Base-by-base conservation (phyloP, 2,329 filamentous ascomycete genomes). In the Epichloe uncinata region DNA sequence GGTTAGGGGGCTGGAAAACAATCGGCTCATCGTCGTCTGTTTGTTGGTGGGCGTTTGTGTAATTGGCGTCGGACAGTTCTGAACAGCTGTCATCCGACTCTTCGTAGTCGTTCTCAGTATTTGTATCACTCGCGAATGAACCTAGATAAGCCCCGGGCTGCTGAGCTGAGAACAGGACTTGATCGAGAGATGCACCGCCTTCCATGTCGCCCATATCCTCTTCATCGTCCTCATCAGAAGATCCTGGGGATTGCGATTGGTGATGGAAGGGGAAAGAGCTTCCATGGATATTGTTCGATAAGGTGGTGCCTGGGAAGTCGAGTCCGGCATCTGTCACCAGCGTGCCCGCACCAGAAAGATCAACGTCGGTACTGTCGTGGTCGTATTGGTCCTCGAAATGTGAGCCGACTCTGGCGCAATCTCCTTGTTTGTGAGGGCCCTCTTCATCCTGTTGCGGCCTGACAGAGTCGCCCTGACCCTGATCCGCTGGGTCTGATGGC, bases 191-290 rank as follows among this genome's bases (percentile, higher is more conserved):
- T 46, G 56, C 62, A 42, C 65, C 63, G 30, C 63, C 61, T 48
- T 67, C 63, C 49, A 58, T 61, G 20, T 67, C 66, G 57, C 60
- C 65, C 62, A 68, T 63, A 36, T 60, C 61, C 35, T 62, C 50
- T 37, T 66, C 63, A 54, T 62, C 54, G 34, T 61, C 58, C 33
- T 44, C 50, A 22, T 36, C 36, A 55, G 50, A 18, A 55, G 52
- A 13, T 55, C 42, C 45, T 57, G 52, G 40, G 9, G 9, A 30
- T 37, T 33, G 47, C 33, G 33, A 48, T 16, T 37, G 45, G 18
- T 46, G 13, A 22, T 46, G 42, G 22, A 26, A 42, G 33, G 22
- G 34, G 22, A n/a, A 22, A 36, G 37, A 38, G 43, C 42, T 49
- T 35, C 4, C 47, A 40, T 47, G 46, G 8, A 18, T 22, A 9